A percentile compares a stretch with the other conserved stretches of the same genome.
Evolutionary conservation across 495 filamentous ascomycete genomes (phyloP).

Genomic region (Parachaetomium inaequale): DNA sequence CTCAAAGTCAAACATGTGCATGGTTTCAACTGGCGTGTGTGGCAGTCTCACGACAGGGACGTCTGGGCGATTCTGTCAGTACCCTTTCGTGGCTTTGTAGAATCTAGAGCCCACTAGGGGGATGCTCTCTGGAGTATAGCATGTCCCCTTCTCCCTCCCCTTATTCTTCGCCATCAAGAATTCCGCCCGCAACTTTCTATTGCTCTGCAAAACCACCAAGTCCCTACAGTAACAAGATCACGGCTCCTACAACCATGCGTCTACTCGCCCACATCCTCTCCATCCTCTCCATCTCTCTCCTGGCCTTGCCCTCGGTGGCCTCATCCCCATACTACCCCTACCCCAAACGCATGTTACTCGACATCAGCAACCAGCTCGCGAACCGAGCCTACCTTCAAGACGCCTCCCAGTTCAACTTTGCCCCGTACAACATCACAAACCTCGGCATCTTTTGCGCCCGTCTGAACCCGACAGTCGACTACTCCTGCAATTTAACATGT

Average conservation of each 20-base stretch:
- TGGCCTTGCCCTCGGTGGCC: background rate
- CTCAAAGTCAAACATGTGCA: background rate
- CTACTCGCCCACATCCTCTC: background rate
- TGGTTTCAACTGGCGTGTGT: background rate
- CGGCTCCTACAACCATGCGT: background rate
- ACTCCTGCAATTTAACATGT: constrained; percentile 12
- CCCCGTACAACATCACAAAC: constrained; percentile 10
- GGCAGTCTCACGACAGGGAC: background rate
- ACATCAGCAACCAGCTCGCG: background rate
- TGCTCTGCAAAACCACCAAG: background rate
- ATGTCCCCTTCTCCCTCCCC: background rate
- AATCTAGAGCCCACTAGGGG: background rate
- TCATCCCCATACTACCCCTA: background rate
- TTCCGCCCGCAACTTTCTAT: background rate
- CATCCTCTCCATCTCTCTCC: background rate
- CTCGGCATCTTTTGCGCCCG: constrained; percentile 12
- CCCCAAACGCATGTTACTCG: background rate
- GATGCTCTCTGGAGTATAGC: background rate
- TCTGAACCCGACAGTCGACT: background rate
- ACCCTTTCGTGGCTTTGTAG: background rate
- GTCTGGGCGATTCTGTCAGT: background rate
- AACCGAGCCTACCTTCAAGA: background rate
- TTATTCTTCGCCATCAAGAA: background rate
- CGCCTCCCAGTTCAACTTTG: constrained; percentile 15
- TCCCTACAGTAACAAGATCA: no score